Conservation (phyloP, 352 stramenopile genomes). For the Pseudoperonospora humuli region DNA sequence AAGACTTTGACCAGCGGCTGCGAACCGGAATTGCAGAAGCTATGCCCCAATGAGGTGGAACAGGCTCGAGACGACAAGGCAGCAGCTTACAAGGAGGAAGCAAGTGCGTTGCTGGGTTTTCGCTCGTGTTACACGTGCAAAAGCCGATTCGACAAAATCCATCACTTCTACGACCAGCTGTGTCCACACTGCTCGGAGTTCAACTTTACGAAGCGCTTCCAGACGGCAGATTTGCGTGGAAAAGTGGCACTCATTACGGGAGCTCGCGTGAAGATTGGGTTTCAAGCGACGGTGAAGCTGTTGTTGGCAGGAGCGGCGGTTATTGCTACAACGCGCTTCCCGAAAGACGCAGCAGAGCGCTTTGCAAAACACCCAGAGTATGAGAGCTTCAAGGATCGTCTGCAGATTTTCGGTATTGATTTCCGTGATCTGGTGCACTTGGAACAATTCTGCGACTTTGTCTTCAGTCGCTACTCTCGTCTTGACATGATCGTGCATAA, state of each 20-base stretch:
- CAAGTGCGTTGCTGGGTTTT: conserved; percentile 60
- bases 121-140: conserved; percentile 97
- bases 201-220: conserved; percentile 93
- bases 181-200: conserved; percentile 90
- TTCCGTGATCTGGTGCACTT: conserved; percentile 93
- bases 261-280: conserved; percentile 96
- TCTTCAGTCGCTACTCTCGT: conserved; percentile 74
- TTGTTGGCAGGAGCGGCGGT: conserved; percentile 88
- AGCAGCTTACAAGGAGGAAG: conserved; percentile 42
- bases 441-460: conserved; percentile 91
- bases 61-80: conserved; percentile 46
- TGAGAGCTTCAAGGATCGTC: conserved; percentile 85
- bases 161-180: conserved; percentile 96
- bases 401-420: conserved; percentile 95
- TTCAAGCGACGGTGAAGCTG: conserved; percentile 91
- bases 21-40: conserved; percentile 37
- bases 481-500: conserved; percentile 97
- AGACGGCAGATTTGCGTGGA: conserved; percentile 81
- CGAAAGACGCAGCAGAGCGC: conserved; percentile 85
- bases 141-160: conserved; percentile 89
- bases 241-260: conserved; percentile 93
- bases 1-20: conserved; percentile 14
- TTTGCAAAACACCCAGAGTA: conserved; percentile 92
- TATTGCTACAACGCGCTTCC: conserved; percentile 94
- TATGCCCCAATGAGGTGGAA: conserved; percentile 47